Evolutionary conservation across 2,329 filamentous ascomycete species (phyloP).

Genomic region (Penicillium olsonii): DNA sequence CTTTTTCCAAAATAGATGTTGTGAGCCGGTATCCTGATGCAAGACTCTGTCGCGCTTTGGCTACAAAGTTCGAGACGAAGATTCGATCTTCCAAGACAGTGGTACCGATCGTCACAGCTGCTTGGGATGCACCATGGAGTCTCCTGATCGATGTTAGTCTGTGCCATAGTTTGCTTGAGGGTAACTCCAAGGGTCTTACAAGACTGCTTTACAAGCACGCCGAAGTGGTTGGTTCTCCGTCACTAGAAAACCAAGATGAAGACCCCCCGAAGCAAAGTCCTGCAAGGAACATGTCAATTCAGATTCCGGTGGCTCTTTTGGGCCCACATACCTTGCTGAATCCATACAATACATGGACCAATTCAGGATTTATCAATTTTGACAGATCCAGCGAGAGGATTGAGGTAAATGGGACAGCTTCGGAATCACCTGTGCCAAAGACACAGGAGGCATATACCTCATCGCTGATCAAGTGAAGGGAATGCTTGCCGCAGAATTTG

Average conservation of each 20-base stretch:
- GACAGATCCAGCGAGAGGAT: conserved; percentile 45
- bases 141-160: conserved; percentile 19
- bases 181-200: conserved; percentile 23
- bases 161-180: not conserved
- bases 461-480: conserved; percentile 57
- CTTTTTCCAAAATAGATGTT: conserved; percentile 34
- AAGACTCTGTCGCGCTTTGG: conserved; percentile 25
- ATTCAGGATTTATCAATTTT: conserved; percentile 48
- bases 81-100: conserved; percentile 36
- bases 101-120: conserved; percentile 32
- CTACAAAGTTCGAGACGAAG: conserved; percentile 35
- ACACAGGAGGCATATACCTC: conserved; percentile 59
- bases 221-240: conserved; percentile 28
- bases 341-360: conserved; percentile 54
- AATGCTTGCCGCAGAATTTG: conserved; percentile 50
- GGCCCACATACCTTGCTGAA: conserved; percentile 36
- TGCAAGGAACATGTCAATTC: conserved; percentile 27
- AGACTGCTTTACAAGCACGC: conserved; percentile 28
- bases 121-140: conserved; percentile 29
- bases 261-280: conserved; percentile 35
- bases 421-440: conserved; percentile 42
- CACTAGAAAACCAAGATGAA: conserved; percentile 32
- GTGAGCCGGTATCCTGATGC: conserved; percentile 31
- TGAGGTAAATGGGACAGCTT: conserved; percentile 47
- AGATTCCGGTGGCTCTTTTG: conserved; percentile 21